Evolutionary conservation across 2,329 filamentous ascomycete species (phyloP).

Genomic region (Chrysoporthe cubensis): DNA sequence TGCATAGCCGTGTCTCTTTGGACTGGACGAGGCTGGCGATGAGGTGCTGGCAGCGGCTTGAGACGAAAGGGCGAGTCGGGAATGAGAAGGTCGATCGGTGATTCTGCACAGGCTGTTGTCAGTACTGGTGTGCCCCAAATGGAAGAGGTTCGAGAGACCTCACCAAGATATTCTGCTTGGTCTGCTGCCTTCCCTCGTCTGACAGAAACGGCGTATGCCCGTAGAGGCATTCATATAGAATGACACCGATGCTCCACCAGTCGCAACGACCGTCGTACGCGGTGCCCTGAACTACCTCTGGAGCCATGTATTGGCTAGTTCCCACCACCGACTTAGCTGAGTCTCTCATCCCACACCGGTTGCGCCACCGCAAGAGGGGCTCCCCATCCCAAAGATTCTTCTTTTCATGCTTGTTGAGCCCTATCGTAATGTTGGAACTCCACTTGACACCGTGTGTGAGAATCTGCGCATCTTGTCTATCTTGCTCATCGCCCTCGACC

Average conservation of each 20-base stretch:
- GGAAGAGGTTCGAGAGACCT: constrained; percentile 37
- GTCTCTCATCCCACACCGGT: constrained; percentile 68
- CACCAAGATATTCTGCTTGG: constrained; percentile 83
- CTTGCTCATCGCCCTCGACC: constrained; percentile 74
- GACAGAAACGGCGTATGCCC: constrained; percentile 88
- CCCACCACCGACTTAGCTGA: constrained; percentile 87
- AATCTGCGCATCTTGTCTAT: constrained; percentile 58
- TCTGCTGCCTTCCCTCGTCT: constrained; percentile 76
- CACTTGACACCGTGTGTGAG: constrained; percentile 42
- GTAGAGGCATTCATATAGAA: constrained; percentile 92
- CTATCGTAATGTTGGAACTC: constrained; percentile 46
- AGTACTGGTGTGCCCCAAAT: neutral
- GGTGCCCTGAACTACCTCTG: constrained; percentile 83
- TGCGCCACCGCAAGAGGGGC: constrained; percentile 70
- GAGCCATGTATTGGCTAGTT: constrained; percentile 98
- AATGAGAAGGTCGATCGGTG: constrained; percentile 74
- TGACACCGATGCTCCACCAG: constrained; percentile 96
- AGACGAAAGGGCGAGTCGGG: constrained; percentile 67
- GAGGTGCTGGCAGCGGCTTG: constrained; percentile 74
- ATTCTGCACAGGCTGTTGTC: constrained; percentile 40
- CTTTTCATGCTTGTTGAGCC: constrained; percentile 44
- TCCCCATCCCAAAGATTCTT: constrained; percentile 42
- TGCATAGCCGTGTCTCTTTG: constrained; percentile 76
- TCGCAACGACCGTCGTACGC: constrained; percentile 92
- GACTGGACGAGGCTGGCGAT: constrained; percentile 74